Percentiles rank a stretch among this genome's conserved stretches.
Conservation (phyloP, 176 grass and related monocot species). For the Otatea glauca region DNA sequence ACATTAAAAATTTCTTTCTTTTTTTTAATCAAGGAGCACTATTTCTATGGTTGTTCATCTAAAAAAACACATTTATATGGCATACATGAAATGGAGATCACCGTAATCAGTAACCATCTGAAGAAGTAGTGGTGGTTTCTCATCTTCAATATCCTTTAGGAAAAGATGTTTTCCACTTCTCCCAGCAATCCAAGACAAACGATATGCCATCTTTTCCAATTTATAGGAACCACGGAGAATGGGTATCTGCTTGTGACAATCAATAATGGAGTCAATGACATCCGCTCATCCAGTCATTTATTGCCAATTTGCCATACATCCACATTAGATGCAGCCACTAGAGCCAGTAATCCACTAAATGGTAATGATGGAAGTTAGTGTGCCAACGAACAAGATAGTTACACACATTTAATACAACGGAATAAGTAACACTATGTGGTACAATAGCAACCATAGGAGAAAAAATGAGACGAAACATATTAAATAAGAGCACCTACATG, state of each 20-base stretch:
- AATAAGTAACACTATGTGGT: neutral
- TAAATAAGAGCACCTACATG: neutral
- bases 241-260: slow-evolving; percentile 66
- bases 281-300: neutral
- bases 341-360: neutral
- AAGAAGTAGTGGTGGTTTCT: slow-evolving; percentile 86
- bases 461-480: neutral
- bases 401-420: neutral
- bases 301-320: neutral
- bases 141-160: slow-evolving; percentile 71
- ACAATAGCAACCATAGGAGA: neutral
- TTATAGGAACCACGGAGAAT: slow-evolving; percentile 61
- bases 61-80: slow-evolving; percentile 25
- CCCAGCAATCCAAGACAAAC: slow-evolving; percentile 70
- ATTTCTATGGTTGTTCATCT: slow-evolving; percentile 1
- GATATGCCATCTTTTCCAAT: slow-evolving; percentile 82
- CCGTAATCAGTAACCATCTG: slow-evolving; percentile 80
- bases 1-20: neutral
- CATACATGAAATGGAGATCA: slow-evolving; percentile 85
- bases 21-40: slow-evolving; percentile 28
- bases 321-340: slow-evolving; percentile 1
- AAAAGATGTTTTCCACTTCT: slow-evolving; percentile 91
- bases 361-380: neutral
- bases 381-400: slow-evolving; percentile 17
- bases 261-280: slow-evolving; percentile 33